Percentiles rank a stretch among this genome's conserved stretches.
Conservation (phyloP, 257 asterid genomes). For the Ballota nigra region DNA sequence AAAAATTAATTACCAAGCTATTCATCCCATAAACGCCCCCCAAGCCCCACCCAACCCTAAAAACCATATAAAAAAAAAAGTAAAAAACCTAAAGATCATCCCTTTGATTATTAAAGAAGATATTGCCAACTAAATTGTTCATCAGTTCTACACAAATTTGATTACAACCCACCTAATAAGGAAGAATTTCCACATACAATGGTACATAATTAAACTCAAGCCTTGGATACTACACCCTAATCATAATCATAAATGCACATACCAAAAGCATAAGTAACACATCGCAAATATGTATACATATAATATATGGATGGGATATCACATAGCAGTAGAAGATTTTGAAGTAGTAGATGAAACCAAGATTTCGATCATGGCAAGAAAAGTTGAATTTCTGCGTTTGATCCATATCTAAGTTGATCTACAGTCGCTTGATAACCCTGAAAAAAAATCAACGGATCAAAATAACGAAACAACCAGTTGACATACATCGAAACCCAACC, state of each 20-base stretch:
- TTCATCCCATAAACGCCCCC: background rate
- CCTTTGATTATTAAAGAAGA: no score
- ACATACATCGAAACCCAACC: no score
- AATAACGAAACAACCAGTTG: no score
- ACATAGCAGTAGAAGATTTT: slow-evolving; percentile 46
- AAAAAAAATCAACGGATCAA: no score
- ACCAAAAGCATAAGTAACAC: slow-evolving; percentile 41
- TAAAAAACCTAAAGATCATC: no score
- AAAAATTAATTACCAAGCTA: background rate
- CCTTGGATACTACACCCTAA: background rate
- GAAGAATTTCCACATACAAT: slow-evolving; percentile 3
- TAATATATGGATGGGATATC: background rate
- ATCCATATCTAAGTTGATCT: slow-evolving; percentile 11
- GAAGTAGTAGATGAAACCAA: slow-evolving; percentile 34
- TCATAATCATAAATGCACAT: background rate
- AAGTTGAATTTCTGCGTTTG: slow-evolving; percentile 32
- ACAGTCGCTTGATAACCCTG: no score
- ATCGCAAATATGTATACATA: background rate
- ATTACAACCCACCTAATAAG: slow-evolving; percentile 7
- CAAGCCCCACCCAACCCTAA: background rate
- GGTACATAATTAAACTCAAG: background rate
- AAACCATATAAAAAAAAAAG: background rate
- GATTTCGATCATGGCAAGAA: slow-evolving; percentile 32
- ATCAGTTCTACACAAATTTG: background rate
- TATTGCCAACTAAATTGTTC: no score